Evolutionary conservation across 1,139 yeast genomes (phyloP).

Genomic region (Candida dubliniensis): DNA sequence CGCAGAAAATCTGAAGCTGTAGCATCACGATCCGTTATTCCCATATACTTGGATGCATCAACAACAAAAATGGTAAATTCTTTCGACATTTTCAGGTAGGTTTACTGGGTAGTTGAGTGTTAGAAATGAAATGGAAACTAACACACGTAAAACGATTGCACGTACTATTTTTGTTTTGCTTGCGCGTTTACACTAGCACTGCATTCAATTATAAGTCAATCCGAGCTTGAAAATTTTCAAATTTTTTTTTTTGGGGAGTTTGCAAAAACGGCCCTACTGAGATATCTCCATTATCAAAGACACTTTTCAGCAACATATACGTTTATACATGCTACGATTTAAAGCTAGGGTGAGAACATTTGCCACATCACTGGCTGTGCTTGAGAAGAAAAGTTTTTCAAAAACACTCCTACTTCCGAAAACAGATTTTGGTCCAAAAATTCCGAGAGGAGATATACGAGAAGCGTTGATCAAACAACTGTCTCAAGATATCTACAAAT

Average conservation of each 20-base stretch:
- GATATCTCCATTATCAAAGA: not conserved
- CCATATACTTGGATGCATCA: conserved; percentile 14
- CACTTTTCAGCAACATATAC: not conserved
- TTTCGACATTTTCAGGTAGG: conserved; percentile 18
- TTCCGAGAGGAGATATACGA: conserved; percentile 33
- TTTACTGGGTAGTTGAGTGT: not conserved
- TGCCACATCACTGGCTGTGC: conserved; percentile 3
- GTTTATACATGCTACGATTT: conserved; percentile 9
- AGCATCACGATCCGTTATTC: not conserved
- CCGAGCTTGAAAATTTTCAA: not conserved
- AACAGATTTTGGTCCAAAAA: conserved; percentile 42
- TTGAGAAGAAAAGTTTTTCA: conserved; percentile 22
- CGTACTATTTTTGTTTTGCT: not conserved
- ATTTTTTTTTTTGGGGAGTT: not conserved
- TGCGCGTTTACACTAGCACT: not conserved
- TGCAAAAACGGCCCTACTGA: no score
- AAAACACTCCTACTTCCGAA: conserved; percentile 42
- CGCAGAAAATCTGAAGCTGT: conserved; percentile 6
- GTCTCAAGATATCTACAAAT: conserved; percentile 32
- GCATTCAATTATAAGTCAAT: no score
- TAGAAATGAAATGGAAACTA: not conserved
- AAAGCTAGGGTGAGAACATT: conserved; percentile 5
- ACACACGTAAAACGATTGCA: not conserved
- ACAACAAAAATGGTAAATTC: conserved; percentile 52
- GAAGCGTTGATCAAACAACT: conserved; percentile 26